A percentile compares a stretch with the other conserved stretches of the same genome.
Conservation (phyloP, 2,329 filamentous ascomycete species). For the Aureobasidium sp. region DNA sequence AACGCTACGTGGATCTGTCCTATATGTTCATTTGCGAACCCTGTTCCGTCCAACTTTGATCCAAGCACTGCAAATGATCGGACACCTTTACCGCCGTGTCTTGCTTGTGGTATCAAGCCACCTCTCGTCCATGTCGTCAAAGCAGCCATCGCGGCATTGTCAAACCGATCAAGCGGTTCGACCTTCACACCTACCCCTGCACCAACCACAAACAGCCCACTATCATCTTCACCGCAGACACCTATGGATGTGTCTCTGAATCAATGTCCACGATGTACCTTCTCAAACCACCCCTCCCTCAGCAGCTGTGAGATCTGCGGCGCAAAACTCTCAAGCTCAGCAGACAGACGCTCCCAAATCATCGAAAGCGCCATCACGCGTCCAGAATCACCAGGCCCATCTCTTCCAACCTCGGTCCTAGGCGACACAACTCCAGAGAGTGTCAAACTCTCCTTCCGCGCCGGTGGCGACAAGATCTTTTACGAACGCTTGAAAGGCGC, state of each 20-base stretch:
- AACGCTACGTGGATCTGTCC: slow-evolving; percentile 89
- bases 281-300: slow-evolving; percentile 84
- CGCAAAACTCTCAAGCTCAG: slow-evolving; percentile 58
- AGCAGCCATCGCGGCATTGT: slow-evolving; percentile 71
- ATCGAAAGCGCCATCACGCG: slow-evolving; percentile 37
- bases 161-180: slow-evolving; percentile 41
- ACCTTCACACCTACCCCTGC: background rate
- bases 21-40: slow-evolving; percentile 92
- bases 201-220: background rate
- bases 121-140: slow-evolving; percentile 76
- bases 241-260: background rate
- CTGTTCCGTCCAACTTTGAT: slow-evolving; percentile 89
- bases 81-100: slow-evolving; percentile 75
- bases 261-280: slow-evolving; percentile 80
- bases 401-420: slow-evolving; percentile 41
- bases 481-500: slow-evolving; percentile 81
- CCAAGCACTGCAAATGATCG: slow-evolving; percentile 70
- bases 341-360: slow-evolving; percentile 36
- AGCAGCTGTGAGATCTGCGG: slow-evolving; percentile 86
- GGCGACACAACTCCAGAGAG: slow-evolving; percentile 58
- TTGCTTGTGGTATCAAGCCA: slow-evolving; percentile 91
- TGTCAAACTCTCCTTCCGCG: slow-evolving; percentile 87
- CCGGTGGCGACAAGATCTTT: slow-evolving; percentile 83
- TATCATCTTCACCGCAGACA: background rate
- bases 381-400: slow-evolving; percentile 72